A percentile compares a stretch with the other conserved stretches of the same genome.
Conservation (phyloP, 192 early-diverging fungal species). For the Backusella australiensis region DNA sequence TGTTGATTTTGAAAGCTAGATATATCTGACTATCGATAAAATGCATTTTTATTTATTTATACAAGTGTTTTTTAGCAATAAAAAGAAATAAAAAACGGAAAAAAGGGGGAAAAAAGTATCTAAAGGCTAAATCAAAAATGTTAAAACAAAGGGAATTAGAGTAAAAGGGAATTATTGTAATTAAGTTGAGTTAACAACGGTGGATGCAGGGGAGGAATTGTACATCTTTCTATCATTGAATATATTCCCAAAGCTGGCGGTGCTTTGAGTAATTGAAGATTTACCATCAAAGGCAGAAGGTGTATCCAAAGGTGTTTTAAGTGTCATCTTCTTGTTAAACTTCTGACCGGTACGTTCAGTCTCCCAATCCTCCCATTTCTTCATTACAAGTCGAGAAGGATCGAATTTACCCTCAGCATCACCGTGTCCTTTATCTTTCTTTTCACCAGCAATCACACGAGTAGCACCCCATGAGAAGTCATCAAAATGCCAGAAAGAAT, state of each 20-base stretch:
- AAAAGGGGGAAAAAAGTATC: not conserved
- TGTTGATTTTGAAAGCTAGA: slow-evolving; percentile 31
- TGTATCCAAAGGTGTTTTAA: slow-evolving; percentile 28
- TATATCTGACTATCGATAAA: not conserved
- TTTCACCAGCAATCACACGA: slow-evolving; percentile 69
- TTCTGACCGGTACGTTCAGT: slow-evolving; percentile 50
- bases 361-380: slow-evolving; percentile 63
- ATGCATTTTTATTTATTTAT: slow-evolving; percentile 6
- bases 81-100: not conserved
- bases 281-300: slow-evolving; percentile 30
- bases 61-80: not conserved
- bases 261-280: slow-evolving; percentile 7
- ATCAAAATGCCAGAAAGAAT: slow-evolving; percentile 94
- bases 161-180: not conserved
- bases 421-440: slow-evolving; percentile 70
- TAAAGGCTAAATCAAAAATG: slow-evolving; percentile 1
- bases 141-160: not conserved
- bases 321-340: slow-evolving; percentile 19
- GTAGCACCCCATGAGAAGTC: slow-evolving; percentile 89
- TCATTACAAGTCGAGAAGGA: slow-evolving; percentile 50
- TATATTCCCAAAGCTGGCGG: slow-evolving; percentile 17
- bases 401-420: slow-evolving; percentile 77
- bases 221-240: slow-evolving; percentile 37
- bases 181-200: not conserved
- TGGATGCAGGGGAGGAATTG: slow-evolving; percentile 24